Evolutionary conservation across 2,329 filamentous ascomycete genomes (phyloP), one percentile per base, ranked within the genome.

Genomic region (Chrysoporthe cubensis): DNA sequence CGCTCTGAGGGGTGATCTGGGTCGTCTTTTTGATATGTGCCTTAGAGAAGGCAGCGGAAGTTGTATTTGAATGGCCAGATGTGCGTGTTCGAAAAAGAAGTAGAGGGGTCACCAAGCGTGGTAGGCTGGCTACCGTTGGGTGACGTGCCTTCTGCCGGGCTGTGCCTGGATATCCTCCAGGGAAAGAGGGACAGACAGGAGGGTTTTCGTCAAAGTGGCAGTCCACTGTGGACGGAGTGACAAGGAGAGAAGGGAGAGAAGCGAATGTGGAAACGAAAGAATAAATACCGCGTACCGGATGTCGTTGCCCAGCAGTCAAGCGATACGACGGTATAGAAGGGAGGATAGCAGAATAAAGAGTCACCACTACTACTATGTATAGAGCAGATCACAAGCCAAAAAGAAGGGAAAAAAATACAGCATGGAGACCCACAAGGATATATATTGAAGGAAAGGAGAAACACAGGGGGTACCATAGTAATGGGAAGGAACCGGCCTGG

Each of bases 401-500:
- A 57, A n/a, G 34, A 40, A 16, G 13, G 32, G 37, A 48, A 48
- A 48, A 32, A 46, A 7, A 32, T 43, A 62, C 62, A 37, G 32
- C 56, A 68, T 40, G 34, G 65, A 50, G 66, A 62, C 54, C 57
- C 40, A 26, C 62, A n/a, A n/a, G 67, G 58, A 62, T 64, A 62
- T 69, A 61, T 69, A 67, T 69, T 69, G 54, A 64, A 58, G 63
- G 58, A 64, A 62, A 62, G 66, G 61, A 59, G 67, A 64, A 66
- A 43, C 59, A 60, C 58, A 66, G 60, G 64, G 67, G 66, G 58
- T 8, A 56, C 43, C 64, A 56, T 43, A 42, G 46, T 63, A 44
- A 18, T 54, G 50, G 50, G 50, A 54, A 34, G 21, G 13, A 54
- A 63, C 54, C 64, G 62, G 59, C 59, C 44, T 52, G 64, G 66